Percentiles rank a stretch among this genome's conserved stretches.
These are phyloP conservation scores for Debaryomyces sp. DNA, from an alignment of 1,139 yeast species.

Conservation along the genomic window DNA sequence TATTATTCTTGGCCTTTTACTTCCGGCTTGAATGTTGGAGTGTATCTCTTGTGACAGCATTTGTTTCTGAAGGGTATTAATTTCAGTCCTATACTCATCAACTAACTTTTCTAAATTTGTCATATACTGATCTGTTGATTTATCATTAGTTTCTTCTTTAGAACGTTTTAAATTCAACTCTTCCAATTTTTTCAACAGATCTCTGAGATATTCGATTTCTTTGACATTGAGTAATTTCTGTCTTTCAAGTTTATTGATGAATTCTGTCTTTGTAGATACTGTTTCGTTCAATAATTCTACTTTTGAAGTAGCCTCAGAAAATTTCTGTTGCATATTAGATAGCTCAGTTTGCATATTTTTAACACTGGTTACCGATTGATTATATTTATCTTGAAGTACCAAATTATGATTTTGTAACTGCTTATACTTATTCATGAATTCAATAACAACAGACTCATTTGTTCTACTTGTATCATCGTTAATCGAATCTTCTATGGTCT, in stretches of 20 bases:
- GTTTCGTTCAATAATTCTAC: slow-evolving; percentile 24
- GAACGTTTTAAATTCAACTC: slow-evolving; percentile 24
- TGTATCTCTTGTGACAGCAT: slow-evolving; percentile 6
- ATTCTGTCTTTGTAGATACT: slow-evolving; percentile 29
- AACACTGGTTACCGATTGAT: slow-evolving; percentile 29
- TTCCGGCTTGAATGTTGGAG: slow-evolving; percentile 19
- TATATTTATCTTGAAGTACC: slow-evolving; percentile 40
- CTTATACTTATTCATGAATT: slow-evolving; percentile 38
- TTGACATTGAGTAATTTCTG: slow-evolving; percentile 57
- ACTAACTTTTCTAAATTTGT: slow-evolving; percentile 53
- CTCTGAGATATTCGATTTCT: slow-evolving; percentile 63
- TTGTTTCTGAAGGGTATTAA: slow-evolving; percentile 44
- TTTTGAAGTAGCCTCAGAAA: slow-evolving; percentile 15
- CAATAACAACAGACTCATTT: slow-evolving; percentile 23
- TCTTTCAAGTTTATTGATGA: slow-evolving; percentile 50
- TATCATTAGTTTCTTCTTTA: slow-evolving; percentile 18
- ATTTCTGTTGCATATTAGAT: slow-evolving; percentile 24
- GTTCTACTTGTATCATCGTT: slow-evolving; percentile 22
- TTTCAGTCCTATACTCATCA: slow-evolving; percentile 59
- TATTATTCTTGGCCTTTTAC: slow-evolving; percentile 27
- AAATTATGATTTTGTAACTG: slow-evolving; percentile 40
- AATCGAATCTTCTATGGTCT: slow-evolving; percentile 31
- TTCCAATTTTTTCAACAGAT: slow-evolving; percentile 39
- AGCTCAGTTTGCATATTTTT: slow-evolving; percentile 17
- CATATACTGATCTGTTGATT: slow-evolving; percentile 38